Base-by-base conservation (phyloP, 306 rosid species). In the Vachellia collinsii region DNA sequence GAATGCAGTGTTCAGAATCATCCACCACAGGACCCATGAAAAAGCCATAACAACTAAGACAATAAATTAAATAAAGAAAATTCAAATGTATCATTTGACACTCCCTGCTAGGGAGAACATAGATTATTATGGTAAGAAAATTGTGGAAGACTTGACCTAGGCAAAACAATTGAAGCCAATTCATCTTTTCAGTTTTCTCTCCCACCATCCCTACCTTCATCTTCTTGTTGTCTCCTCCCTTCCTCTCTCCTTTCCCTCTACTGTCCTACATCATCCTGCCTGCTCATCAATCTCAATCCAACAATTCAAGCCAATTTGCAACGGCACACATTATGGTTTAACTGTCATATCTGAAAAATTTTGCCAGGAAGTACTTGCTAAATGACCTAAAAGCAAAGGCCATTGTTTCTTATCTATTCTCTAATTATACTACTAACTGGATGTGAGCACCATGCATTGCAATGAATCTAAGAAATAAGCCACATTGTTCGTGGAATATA, bases 11-110 rank as follows among this genome's bases (percentile, higher is more conserved):
- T 47, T 69, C 19, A 7, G 77, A 75, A 23, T 48, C 44, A 39
- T 72, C 68, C 22, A 62, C 46, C 58, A 67, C 14, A 37, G 17
- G 34, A 39, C 80, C 71, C 65, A 67, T n/a, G 74, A 74, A 77
- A 84, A 77, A 23, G 46, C 42, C 66, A 51, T 19, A 72, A 51
- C 36, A 36, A 17, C 54, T 19, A n/a, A 68, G 29, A n/a, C 48
- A 41, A 41, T 36, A 10, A 42, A 68, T 68, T n/a, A 8, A 68
- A 41, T 68, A 36, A 68, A 38, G 48, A 22, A 66, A 10, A 23
- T 61, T 23, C 38, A 23, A 23, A 68, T 41, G 9, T 4, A 39
- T 41, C 50, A 67, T 67, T 65, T 39, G 70, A 56, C 37, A 47
- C 68, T 44, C 44, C 38, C 34, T 20, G 66, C 2, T 0, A 23